Conservation (phyloP, 1,139 yeast species). For the Blastobotrys raffinosifermentans region DNA sequence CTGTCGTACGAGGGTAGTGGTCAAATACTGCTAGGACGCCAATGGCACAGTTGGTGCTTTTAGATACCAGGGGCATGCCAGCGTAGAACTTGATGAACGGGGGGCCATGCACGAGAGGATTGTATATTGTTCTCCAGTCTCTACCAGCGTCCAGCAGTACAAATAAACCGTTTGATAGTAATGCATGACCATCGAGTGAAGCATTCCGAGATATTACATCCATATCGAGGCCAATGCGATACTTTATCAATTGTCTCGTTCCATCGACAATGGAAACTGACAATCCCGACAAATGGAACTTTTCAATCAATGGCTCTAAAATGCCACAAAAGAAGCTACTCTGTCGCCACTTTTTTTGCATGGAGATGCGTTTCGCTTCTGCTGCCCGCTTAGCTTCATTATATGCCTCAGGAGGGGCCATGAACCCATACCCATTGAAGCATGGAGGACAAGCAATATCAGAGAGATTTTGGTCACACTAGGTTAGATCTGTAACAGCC, state of each 20-base stretch:
- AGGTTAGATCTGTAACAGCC: too few species aligned
- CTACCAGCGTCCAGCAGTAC: conserved; percentile 51
- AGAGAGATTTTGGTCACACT: conserved; percentile 55
- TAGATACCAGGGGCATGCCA: conserved; percentile 51
- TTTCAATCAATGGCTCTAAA: conserved; percentile 32
- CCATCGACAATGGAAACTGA: conserved; percentile 53
- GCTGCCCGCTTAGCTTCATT: conserved; percentile 23
- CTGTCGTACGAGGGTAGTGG: conserved; percentile 38
- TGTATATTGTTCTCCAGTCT: conserved; percentile 61
- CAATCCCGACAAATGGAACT: conserved; percentile 44
- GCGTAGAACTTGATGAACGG: conserved; percentile 58
- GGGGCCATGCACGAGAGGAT: conserved; percentile 57
- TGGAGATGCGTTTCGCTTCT: conserved; percentile 33
- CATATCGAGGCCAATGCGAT: conserved; percentile 41
- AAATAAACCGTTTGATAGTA: conserved; percentile 51
- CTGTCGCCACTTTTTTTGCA: conserved; percentile 48
- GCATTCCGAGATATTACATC: conserved; percentile 40
- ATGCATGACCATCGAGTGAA: conserved; percentile 62
- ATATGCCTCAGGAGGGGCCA: conserved; percentile 48
- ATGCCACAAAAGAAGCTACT: conserved; percentile 37
- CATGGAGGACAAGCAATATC: conserved; percentile 52
- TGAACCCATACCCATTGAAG: conserved; percentile 41
- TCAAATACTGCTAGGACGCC: conserved; percentile 63
- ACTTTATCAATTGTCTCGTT: conserved; percentile 44
- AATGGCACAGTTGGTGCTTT: conserved; percentile 39